Evolutionary conservation across 1,139 yeast species (phyloP), one percentile per base, ranked within the genome.

Genomic region (Suhomyces bribrorum): DNA sequence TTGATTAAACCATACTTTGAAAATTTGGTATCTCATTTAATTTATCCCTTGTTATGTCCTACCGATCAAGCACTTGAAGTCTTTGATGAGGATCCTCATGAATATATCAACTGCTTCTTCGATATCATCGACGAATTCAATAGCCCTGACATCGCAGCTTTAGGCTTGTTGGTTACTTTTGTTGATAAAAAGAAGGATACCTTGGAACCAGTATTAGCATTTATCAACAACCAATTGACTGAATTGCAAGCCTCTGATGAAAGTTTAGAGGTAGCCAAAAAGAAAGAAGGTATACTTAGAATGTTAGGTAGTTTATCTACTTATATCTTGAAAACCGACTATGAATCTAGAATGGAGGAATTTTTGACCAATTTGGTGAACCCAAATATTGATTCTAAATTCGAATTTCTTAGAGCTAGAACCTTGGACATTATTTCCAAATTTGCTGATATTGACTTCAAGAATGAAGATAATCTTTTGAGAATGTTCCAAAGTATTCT

Each of bases 31-130:
- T 68, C 83, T 12, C 89, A 83, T 50, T 81, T 92, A 44, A 73
- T 90, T 9, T 89, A 76, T 63, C 97, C 97, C 4, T 62, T 88
- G 35, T 65, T 92, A 36, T 76, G 86, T 46, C 90, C 95, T 8
- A 73, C 77, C 14, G 86, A 85, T 43, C 78, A 75, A 9, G 79
- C 79, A 17, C 66, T 89, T 44, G 95, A 87, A 47, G 64, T 79
- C 25, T 90, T 86, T 64, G 96, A 89, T 46, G 79, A 77, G 45
- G 97, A 92, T 55, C 97, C 97, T 5, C 86, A 80, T 41, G 97
- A 90, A 59, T 92, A 89, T 57, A 86, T 92, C 46, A 90, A 86
- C 60, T 74, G 84, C 49, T 79, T 81, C 42, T 73, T 88, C 54
- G 95, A 88, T 56, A 65, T 78, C 25, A 77, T 77, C 57, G 84